phyloP scores from a whole-genome alignment of 1,284 basidiomycete genomes.

The Marasmius oreades region DNA sequence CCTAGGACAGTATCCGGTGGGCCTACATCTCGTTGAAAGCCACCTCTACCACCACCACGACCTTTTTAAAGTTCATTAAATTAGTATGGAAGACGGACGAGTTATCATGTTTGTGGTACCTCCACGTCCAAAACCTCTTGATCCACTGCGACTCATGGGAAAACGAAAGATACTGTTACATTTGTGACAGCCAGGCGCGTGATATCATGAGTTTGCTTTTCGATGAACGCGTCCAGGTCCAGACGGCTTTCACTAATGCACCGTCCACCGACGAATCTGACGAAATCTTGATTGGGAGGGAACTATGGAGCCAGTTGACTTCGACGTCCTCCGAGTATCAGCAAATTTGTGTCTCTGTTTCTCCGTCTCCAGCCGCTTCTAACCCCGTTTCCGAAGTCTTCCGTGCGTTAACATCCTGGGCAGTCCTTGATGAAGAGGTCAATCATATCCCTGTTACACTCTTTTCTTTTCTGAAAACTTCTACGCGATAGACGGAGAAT shows the following conservation, averaged over 20 bases:
- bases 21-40: constrained; percentile 71
- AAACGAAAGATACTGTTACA: constrained; percentile 1
- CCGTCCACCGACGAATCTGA: neutral
- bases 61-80: constrained; percentile 23
- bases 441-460: neutral
- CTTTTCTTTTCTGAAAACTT: neutral
- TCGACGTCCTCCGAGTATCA: neutral
- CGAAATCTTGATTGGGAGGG: neutral
- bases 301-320: constrained; percentile 3
- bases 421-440: constrained; percentile 20
- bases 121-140: constrained; percentile 41
- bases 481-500: constrained; percentile 23
- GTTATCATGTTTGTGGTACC: constrained; percentile 22
- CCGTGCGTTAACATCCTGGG: constrained; percentile 26
- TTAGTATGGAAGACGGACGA: neutral
- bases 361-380: neutral
- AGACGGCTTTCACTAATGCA: constrained; percentile 13
- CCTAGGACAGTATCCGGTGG: constrained; percentile 86
- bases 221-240: constrained; percentile 13
- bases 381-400: neutral
- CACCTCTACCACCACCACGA: constrained; percentile 60
- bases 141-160: constrained; percentile 46
- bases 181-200: constrained; percentile 1
- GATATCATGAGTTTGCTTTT: constrained; percentile 27
- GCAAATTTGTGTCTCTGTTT: constrained; percentile 10